A percentile compares a stretch with the other conserved stretches of the same genome.
Evolutionary conservation across 164 flowering plant genomes (phyloP).

Genomic region (Vitis rotundifolia): DNA sequence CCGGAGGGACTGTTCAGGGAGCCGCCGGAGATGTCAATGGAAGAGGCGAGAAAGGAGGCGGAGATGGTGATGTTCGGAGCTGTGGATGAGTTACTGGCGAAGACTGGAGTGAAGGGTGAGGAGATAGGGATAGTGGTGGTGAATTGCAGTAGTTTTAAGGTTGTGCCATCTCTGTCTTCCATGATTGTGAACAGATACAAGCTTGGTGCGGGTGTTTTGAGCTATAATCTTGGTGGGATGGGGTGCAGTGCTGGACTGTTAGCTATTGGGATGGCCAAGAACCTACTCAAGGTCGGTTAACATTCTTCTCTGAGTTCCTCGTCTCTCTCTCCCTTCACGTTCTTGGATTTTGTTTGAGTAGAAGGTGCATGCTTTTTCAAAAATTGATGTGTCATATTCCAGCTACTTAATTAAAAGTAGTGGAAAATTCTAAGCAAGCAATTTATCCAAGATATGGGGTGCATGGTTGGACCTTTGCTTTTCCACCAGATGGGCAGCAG

Average conservation of each 20-base stretch:
- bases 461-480: too few species aligned
- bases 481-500: too few species aligned
- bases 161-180: conserved; percentile 27
- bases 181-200: conserved; percentile 35
- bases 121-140: conserved; percentile 38
- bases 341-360: too few species aligned
- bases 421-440: too few species aligned
- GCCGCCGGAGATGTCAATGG: conserved; percentile 20
- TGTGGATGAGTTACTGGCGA: conserved; percentile 29
- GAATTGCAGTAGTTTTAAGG: conserved; percentile 31
- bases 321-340: too few species aligned
- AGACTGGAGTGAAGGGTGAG: conserved; percentile 16
- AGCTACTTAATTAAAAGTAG: too few species aligned
- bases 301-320: not conserved
- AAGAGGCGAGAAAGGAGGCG: conserved; percentile 26
- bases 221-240: conserved; percentile 38
- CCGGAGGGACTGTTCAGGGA: conserved; percentile 22
- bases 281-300: conserved; percentile 29
- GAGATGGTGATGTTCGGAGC: conserved; percentile 37
- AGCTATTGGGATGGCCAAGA: conserved; percentile 31
- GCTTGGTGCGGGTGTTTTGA: conserved; percentile 19
- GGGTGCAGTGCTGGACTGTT: conserved; percentile 38
- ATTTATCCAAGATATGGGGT: too few species aligned
- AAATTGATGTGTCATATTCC: too few species aligned
- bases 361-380: too few species aligned